These are phyloP conservation scores for Rutstroemia sp. DNA, from an alignment of 2,329 filamentous ascomycete genomes.

Conservation along the genomic window DNA sequence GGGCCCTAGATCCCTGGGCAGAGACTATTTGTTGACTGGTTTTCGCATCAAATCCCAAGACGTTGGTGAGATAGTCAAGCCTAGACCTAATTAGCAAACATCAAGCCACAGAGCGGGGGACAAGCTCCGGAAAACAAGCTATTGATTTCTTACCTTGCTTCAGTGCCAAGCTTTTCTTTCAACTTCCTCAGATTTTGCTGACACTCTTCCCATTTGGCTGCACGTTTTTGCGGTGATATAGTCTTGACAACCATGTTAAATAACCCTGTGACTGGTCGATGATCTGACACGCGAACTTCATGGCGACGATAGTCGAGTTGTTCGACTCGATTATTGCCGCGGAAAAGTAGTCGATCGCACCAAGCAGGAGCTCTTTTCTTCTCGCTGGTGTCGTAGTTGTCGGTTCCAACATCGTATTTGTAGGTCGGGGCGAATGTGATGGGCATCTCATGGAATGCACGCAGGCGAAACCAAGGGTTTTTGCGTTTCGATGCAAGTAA, in stretches of 20 bases:
- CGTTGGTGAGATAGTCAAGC: constrained; percentile 55
- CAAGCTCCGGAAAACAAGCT: neutral
- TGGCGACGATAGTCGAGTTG: constrained; percentile 84
- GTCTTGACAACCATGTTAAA: constrained; percentile 83
- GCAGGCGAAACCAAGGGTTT: constrained; percentile 82
- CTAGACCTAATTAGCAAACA: constrained; percentile 30
- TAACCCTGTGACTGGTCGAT: constrained; percentile 80
- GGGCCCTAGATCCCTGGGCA: constrained; percentile 12
- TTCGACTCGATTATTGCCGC: constrained; percentile 71
- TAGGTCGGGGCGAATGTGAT: constrained; percentile 95
- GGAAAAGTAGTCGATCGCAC: constrained; percentile 91
- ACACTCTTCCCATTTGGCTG: constrained; percentile 62
- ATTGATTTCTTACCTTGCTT: constrained; percentile 63
- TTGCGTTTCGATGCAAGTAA: constrained; percentile 80
- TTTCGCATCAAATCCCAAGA: constrained; percentile 40
- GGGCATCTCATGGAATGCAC: constrained; percentile 82
- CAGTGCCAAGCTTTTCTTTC: constrained; percentile 57
- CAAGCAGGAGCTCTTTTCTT: constrained; percentile 92
- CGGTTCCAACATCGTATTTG: constrained; percentile 95
- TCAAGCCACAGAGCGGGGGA: neutral
- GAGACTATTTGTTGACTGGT: constrained; percentile 22
- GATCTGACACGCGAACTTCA: constrained; percentile 85
- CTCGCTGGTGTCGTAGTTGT: constrained; percentile 89
- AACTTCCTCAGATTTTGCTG: constrained; percentile 68
- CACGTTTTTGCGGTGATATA: constrained; percentile 60